Evolutionary conservation across 805 yeast genomes (phyloP), one percentile per base, ranked within the genome.

Genomic region (Saccharomycopsis sp.): DNA sequence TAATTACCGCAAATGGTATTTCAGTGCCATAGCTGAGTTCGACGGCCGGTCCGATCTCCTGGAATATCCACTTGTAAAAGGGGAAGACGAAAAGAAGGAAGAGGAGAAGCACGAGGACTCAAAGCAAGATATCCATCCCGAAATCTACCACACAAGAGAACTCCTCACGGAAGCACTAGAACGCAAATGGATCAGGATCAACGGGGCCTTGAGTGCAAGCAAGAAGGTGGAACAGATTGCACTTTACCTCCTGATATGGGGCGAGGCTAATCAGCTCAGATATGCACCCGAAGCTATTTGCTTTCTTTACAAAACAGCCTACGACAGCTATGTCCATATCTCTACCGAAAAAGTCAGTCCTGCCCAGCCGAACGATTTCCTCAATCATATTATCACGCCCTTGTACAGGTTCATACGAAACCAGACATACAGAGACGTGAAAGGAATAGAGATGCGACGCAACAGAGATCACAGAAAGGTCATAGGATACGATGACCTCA

Each of bases 401-500:
- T 66, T 94, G 53, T 94, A 88, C 72, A 79, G 83, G 65, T 88
- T 80, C 77, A 73, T 88, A 62, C 85, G 91, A 79, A 76, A 87
- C 59, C 92, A 88, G 72, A 91, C 87, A 57, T 88, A 86, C 66
- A 94, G 87, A 73, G 81, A 87, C 65, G 80, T 81, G 62, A 90
- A 87, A 65, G 94, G 94, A 60, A 84, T 90, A 73, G 87, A 80
- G 65, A 85, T 87, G 61, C 87, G 87, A 72, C 85, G 96, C 75
- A 94, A 88, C 76, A 84, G 76, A 69, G 96, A 88, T 71, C 96
- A 88, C 73, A 85, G 85, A 74, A 76, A 83, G 64, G 76, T 88
- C 63, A 80, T 88, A 66, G 95, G 99, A 72, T 94, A 94, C 72
- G 99, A 94, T 78, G 99, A 94, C 78, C 95, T 94, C 60, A 94